Percentiles rank a stretch among this genome's conserved stretches.
Conservation (phyloP, 371 early-diverging fungal genomes). For the Funneliformis caledonium region DNA sequence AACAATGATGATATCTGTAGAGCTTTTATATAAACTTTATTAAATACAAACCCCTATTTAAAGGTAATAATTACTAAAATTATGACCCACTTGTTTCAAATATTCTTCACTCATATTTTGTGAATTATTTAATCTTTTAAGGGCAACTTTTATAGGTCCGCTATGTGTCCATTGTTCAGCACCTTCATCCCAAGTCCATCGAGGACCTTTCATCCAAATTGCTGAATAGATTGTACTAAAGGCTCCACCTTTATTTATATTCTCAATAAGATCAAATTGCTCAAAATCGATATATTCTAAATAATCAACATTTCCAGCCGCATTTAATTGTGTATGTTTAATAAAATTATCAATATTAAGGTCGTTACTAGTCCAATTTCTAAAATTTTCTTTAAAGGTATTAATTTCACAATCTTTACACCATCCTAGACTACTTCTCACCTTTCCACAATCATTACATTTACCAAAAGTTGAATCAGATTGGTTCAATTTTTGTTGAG, state of each 20-base stretch:
- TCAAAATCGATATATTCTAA: neutral
- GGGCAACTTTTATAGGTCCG: conserved; percentile 23
- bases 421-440: neutral
- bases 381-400: neutral
- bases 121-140: conserved; percentile 31
- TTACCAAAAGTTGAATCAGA: no score
- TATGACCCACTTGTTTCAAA: neutral
- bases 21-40: conserved; percentile 7
- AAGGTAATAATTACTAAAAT: neutral
- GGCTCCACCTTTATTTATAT: neutral
- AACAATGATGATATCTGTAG: neutral
- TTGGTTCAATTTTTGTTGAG: no score
- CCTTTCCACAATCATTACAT: neutral
- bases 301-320: neutral
- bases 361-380: neutral
- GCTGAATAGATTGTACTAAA: neutral
- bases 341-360: neutral
- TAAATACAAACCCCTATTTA: neutral
- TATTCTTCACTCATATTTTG: conserved; percentile 3
- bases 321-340: neutral
- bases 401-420: neutral
- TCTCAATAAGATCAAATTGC: neutral
- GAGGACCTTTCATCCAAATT: neutral
- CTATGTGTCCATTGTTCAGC: neutral
- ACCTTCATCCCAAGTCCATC: neutral